Conservation (phyloP, 2,329 filamentous ascomycete species). For the Cytospora leucostoma region DNA sequence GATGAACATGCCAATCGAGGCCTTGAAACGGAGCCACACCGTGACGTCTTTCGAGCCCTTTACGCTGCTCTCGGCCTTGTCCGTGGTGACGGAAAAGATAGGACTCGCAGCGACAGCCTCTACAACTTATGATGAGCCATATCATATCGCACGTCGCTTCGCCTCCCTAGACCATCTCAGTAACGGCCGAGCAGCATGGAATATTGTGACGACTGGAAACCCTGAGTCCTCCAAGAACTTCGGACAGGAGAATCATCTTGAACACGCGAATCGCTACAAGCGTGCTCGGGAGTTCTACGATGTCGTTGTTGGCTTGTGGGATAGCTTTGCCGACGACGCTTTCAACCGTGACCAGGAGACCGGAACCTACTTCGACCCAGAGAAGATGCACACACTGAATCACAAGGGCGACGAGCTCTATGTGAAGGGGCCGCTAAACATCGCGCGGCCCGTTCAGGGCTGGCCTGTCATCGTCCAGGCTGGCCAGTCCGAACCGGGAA, state of each 20-base stretch:
- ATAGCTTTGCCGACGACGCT: slow-evolving; percentile 57
- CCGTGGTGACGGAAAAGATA: slow-evolving; percentile 50
- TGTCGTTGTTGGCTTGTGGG: slow-evolving; percentile 53
- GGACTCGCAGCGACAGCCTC: slow-evolving; percentile 56
- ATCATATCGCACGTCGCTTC: slow-evolving; percentile 55
- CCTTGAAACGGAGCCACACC: slow-evolving; percentile 58
- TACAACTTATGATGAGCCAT: slow-evolving; percentile 56
- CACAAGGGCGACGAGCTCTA: slow-evolving; percentile 51
- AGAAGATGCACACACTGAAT: slow-evolving; percentile 53
- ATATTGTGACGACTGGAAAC: slow-evolving; percentile 55
- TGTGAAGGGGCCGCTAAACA: slow-evolving; percentile 52
- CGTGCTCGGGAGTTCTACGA: slow-evolving; percentile 55
- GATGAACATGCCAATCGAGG: slow-evolving; percentile 58
- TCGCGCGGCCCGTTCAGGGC: slow-evolving; percentile 54
- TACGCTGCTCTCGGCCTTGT: slow-evolving; percentile 52
- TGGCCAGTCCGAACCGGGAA: slow-evolving; percentile 53
- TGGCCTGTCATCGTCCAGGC: slow-evolving; percentile 59
- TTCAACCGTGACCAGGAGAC: slow-evolving; percentile 50
- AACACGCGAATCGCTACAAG: slow-evolving; percentile 52
- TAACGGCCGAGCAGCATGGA: slow-evolving; percentile 54
- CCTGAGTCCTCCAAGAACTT: slow-evolving; percentile 56
- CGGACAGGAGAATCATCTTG: slow-evolving; percentile 50
- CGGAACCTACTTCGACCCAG: slow-evolving; percentile 52
- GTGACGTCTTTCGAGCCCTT: slow-evolving; percentile 60
- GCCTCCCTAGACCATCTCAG: slow-evolving; percentile 56